Evolutionary conservation across 192 early-diverging fungal genomes (phyloP).

Genomic region (Coemansia asiatica): DNA sequence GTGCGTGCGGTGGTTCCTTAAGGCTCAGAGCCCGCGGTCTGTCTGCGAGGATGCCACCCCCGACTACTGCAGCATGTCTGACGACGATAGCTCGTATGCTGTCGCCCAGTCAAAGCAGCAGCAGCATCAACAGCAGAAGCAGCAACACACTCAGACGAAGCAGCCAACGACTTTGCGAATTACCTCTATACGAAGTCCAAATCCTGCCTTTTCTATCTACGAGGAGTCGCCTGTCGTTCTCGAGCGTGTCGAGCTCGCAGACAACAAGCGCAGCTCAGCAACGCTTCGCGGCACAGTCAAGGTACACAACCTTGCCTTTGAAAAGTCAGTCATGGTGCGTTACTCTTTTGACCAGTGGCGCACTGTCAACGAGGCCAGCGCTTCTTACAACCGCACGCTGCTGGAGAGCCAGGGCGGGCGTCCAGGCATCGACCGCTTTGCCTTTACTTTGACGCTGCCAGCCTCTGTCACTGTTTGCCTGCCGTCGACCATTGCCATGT

Average conservation of each 20-base stretch:
- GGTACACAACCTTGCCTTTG: constrained; percentile 84
- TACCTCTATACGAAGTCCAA: constrained; percentile 40
- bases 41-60: constrained; percentile 47
- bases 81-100: constrained; percentile 17
- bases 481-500: constrained; percentile 59
- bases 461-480: constrained; percentile 30
- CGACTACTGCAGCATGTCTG: constrained; percentile 24
- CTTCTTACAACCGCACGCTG: constrained; percentile 63
- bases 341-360: constrained; percentile 85
- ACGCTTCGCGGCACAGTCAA: constrained; percentile 65
- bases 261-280: constrained; percentile 51
- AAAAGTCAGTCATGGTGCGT: constrained; percentile 77
- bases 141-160: too few relatives aligned
- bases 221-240: constrained; percentile 58
- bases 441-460: constrained; percentile 63
- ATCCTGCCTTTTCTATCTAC: constrained; percentile 46
- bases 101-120: background rate
- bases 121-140: background rate
- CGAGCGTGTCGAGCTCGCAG: constrained; percentile 57
- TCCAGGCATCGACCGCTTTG: constrained; percentile 69
- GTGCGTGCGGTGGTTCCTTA: constrained; percentile 69
- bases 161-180: constrained; percentile 33
- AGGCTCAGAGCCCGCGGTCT: constrained; percentile 63
- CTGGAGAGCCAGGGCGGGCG: constrained; percentile 39
- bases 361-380: constrained; percentile 64